Percentiles rank a stretch among this genome's conserved stretches.
These are phyloP conservation scores for Geosmithia morbida DNA, from an alignment of 2,329 filamentous ascomycete species.

Conservation along the genomic window DNA sequence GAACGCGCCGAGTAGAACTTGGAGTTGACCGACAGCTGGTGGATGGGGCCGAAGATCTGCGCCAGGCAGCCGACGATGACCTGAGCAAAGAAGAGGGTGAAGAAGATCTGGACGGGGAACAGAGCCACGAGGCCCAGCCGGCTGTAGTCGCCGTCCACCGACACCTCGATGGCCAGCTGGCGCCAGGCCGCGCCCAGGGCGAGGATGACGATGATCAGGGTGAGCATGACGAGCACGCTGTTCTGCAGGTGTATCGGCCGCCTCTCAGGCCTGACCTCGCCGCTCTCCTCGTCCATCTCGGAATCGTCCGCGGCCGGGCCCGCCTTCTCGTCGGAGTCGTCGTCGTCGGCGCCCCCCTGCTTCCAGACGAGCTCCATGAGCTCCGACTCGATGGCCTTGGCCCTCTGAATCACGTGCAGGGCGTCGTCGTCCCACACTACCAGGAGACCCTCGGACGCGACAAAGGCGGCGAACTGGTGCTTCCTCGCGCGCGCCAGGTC, in stretches of 20 bases:
- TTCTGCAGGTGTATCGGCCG: slow-evolving; percentile 58
- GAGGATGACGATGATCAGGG: slow-evolving; percentile 48
- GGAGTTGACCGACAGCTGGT: slow-evolving; percentile 60
- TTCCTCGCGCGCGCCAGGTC: slow-evolving; percentile 59
- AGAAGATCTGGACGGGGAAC: slow-evolving; percentile 62
- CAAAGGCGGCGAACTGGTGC: slow-evolving; percentile 68
- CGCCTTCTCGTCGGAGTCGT: slow-evolving; percentile 28
- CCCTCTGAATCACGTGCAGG: slow-evolving; percentile 52
- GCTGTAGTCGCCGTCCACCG: slow-evolving; percentile 45
- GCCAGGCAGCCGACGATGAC: slow-evolving; percentile 64
- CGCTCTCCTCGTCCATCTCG: slow-evolving; percentile 59
- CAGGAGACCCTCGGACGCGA: slow-evolving; percentile 55
- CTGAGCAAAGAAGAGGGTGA: slow-evolving; percentile 69
- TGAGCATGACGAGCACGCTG: slow-evolving; percentile 51
- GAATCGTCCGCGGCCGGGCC: slow-evolving; percentile 27
- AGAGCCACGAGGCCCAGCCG: slow-evolving; percentile 52
- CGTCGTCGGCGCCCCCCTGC: slow-evolving; percentile 38
- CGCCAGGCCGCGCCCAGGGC: slow-evolving; percentile 58
- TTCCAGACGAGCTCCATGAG: slow-evolving; percentile 69
- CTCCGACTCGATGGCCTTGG: slow-evolving; percentile 59
- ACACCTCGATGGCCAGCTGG: slow-evolving; percentile 53
- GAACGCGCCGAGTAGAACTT: slow-evolving; percentile 69
- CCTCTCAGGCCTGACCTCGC: slow-evolving; percentile 47
- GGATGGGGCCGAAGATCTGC: slow-evolving; percentile 62
- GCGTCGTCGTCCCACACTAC: slow-evolving; percentile 77